These are phyloP conservation scores for Pistacia integerrima DNA, from an alignment of 345 rosid genomes.

Conservation along the genomic window DNA sequence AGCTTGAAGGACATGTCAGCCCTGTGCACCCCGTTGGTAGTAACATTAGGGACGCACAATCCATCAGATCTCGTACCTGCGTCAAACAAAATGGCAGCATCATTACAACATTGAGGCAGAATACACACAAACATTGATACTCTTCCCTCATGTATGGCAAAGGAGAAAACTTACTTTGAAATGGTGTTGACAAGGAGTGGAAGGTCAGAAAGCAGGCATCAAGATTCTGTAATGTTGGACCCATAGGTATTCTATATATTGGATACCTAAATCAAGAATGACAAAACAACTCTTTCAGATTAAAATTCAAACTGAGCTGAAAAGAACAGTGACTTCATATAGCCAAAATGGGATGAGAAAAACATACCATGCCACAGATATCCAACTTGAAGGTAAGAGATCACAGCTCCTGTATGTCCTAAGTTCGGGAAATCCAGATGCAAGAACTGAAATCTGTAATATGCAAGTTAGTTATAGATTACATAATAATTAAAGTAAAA, in stretches of 20 bases:
- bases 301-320: not conserved
- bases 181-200: conserved; percentile 61
- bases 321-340: not conserved
- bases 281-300: conserved; percentile 1
- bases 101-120: not conserved
- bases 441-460: conserved; percentile 66
- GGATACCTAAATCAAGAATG: conserved; percentile 57
- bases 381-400: conserved; percentile 83
- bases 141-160: not conserved
- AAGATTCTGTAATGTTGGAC: conserved; percentile 82
- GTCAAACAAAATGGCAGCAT: conserved; percentile 13
- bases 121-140: not conserved
- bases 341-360: not conserved
- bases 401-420: conserved; percentile 78
- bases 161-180: conserved; percentile 34
- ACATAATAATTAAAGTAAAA: not conserved
- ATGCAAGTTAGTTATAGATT: conserved; percentile 3
- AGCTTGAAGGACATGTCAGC: conserved; percentile 44
- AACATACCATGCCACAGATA: conserved; percentile 90
- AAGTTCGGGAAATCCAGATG: conserved; percentile 75
- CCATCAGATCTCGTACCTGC: conserved; percentile 43
- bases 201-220: conserved; percentile 91
- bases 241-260: conserved; percentile 82
- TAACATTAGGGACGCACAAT: conserved; percentile 18
- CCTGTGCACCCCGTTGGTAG: conserved; percentile 33